phyloP scores from a whole-genome alignment of 768 basidiomycete species.

The Boletus subcaerulescens region DNA sequence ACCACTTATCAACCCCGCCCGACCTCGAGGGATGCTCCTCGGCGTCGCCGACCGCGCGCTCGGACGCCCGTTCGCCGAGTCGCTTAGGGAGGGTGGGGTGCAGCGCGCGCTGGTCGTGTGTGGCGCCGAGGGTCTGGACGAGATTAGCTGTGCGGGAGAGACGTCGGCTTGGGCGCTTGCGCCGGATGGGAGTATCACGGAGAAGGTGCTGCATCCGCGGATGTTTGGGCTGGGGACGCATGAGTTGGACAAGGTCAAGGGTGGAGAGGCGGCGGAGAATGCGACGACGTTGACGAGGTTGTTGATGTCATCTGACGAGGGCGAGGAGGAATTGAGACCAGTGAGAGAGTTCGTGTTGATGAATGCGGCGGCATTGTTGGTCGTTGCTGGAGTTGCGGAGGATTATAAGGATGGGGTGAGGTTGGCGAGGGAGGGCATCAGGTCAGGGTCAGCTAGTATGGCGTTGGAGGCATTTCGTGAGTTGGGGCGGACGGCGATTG shows the following conservation, averaged over 20 bases:
- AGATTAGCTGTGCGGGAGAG: conserved; percentile 91
- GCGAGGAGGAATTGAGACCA: conserved; percentile 52
- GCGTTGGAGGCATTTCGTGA: conserved; percentile 37
- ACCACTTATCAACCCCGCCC: conserved; percentile 89
- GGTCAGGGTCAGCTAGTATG: conserved; percentile 57
- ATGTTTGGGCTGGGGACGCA: conserved; percentile 77
- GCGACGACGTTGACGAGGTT: conserved; percentile 67
- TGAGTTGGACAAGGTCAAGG: conserved; percentile 64
- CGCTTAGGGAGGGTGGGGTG: conserved; percentile 70
- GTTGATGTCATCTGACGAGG: conserved; percentile 48
- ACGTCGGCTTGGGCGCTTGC: conserved; percentile 79
- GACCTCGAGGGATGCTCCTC: conserved; percentile 84
- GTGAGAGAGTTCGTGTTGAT: conserved; percentile 82
- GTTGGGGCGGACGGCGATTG: conserved; percentile 27
- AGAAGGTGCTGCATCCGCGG: conserved; percentile 59
- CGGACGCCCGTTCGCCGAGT: conserved; percentile 76
- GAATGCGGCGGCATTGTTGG: conserved; percentile 86
- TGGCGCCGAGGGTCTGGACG: conserved; percentile 87
- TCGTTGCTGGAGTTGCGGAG: conserved; percentile 74
- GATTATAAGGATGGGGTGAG: conserved; percentile 70
- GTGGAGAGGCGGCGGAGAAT: conserved; percentile 78
- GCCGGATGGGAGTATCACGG: conserved; percentile 60
- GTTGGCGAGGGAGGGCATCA: conserved; percentile 60
- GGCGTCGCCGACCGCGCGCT: conserved; percentile 84
- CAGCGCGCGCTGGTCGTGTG: conserved; percentile 89